phyloP scores from a whole-genome alignment of 768 basidiomycete genomes.

The Jaapia argillacea region DNA sequence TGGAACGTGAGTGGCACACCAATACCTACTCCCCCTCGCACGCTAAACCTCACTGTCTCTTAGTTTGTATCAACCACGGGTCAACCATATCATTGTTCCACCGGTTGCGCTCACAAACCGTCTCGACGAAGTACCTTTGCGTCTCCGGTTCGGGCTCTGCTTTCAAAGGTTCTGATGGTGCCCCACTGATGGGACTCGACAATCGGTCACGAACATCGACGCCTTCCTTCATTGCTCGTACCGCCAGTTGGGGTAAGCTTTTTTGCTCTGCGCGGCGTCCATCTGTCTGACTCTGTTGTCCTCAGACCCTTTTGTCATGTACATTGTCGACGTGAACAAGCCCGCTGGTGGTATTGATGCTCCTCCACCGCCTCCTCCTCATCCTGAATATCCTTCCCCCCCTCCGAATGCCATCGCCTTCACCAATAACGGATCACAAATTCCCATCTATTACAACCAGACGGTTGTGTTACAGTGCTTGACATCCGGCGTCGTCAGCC shows the following conservation, averaged over 20 bases:
- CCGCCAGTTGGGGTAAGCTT: conserved; percentile 76
- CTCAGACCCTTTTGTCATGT: conserved; percentile 89
- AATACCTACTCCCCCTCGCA: neutral
- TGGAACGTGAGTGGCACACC: conserved; percentile 59
- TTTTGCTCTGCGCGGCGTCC: conserved; percentile 6
- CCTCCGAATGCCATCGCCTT: conserved; percentile 87
- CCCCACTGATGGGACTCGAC: conserved; percentile 73
- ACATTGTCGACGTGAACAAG: conserved; percentile 90
- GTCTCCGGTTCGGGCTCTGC: conserved; percentile 90
- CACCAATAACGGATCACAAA: conserved; percentile 74
- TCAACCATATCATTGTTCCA: conserved; percentile 94
- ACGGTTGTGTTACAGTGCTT: conserved; percentile 92
- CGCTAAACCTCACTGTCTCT: neutral
- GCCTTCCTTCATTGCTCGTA: conserved; percentile 83
- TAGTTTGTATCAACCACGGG: conserved; percentile 93
- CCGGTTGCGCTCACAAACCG: conserved; percentile 89
- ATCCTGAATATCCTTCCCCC: conserved; percentile 84
- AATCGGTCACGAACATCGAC: conserved; percentile 60
- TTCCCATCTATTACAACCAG: conserved; percentile 94
- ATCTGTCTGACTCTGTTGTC: conserved; percentile 10
- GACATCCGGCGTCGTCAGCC: conserved; percentile 88
- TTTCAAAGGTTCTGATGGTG: conserved; percentile 90
- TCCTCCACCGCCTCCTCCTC: conserved; percentile 72
- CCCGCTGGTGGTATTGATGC: conserved; percentile 69
- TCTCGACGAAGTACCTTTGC: conserved; percentile 92